Conservation (phyloP, 2,329 filamentous ascomycete species). For the Teratosphaeria pseudoeucalypti region DNA sequence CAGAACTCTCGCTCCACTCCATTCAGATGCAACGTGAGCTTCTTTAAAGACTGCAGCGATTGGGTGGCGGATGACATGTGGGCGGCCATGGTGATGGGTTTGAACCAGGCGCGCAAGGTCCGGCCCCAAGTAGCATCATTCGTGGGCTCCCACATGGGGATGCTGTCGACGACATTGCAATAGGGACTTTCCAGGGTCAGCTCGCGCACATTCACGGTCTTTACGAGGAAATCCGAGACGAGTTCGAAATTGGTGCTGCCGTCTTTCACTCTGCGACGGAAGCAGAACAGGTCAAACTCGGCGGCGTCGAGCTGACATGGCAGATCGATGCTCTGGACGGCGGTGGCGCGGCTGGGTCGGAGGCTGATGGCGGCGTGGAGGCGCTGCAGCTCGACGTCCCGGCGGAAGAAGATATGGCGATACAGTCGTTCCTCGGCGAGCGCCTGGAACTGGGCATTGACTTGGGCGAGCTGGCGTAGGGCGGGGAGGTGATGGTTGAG, state of each 20-base stretch:
- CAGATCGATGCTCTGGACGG: conserved; percentile 1
- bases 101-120: background rate
- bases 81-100: background rate
- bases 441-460: background rate
- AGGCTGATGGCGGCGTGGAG: background rate
- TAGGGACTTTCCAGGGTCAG: conserved; percentile 3
- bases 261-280: background rate
- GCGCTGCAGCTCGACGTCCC: background rate
- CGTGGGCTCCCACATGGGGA: background rate
- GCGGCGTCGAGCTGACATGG: background rate
- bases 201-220: background rate
- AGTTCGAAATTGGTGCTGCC: background rate
- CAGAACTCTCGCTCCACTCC: conserved; percentile 1
- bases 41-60: background rate
- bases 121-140: background rate
- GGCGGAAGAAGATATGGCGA: conserved; percentile 2
- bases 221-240: background rate
- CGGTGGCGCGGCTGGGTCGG: background rate
- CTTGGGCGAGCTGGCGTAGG: background rate
- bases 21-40: conserved; percentile 3
- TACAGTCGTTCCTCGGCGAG: conserved; percentile 3
- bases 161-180: background rate
- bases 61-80: background rate
- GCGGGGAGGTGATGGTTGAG: background rate
- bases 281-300: background rate